Percentiles rank a stretch among this genome's conserved stretches.
phyloP scores from a whole-genome alignment of 495 filamentous ascomycete species.

The Saxophila tyrrhenica region DNA sequence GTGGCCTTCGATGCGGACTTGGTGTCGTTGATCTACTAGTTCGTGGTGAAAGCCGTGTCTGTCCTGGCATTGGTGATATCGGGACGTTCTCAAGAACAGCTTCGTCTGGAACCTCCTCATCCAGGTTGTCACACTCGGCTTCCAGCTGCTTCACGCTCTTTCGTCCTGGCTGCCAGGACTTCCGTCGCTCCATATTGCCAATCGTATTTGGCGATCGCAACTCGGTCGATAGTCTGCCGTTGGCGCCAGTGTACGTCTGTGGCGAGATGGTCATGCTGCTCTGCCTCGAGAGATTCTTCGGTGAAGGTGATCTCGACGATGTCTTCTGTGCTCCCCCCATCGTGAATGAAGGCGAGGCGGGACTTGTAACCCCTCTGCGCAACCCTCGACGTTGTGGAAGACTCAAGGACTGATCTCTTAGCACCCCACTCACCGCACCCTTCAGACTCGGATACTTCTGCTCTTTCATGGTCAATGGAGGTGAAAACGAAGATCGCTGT shows the following conservation, averaged over 20 bases:
- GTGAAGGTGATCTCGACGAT: constrained; percentile 31
- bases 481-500: constrained; percentile 6
- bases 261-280: constrained; percentile 2
- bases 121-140: constrained; percentile 75
- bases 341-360: constrained; percentile 33
- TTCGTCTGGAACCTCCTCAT: constrained; percentile 88
- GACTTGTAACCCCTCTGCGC: constrained; percentile 33
- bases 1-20: constrained; percentile 17
- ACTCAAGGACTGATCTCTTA: constrained; percentile 24
- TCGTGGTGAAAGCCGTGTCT: constrained; percentile 17
- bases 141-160: constrained; percentile 75
- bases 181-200: constrained; percentile 18
- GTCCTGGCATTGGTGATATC: constrained; percentile 52
- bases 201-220: constrained; percentile 23
- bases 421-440: constrained; percentile 25
- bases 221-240: constrained; percentile 32
- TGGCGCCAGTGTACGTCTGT: background rate
- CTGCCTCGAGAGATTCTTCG: constrained; percentile 8
- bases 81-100: constrained; percentile 88
- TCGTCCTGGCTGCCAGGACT: constrained; percentile 65
- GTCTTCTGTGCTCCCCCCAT: constrained; percentile 23
- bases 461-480: constrained; percentile 17
- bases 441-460: constrained; percentile 31
- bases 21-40: constrained; percentile 46
- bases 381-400: constrained; percentile 23